Percentiles rank a stretch among this genome's conserved stretches.
Conservation (phyloP, 2,329 filamentous ascomycete species). For the Neofusicoccum ribis region DNA sequence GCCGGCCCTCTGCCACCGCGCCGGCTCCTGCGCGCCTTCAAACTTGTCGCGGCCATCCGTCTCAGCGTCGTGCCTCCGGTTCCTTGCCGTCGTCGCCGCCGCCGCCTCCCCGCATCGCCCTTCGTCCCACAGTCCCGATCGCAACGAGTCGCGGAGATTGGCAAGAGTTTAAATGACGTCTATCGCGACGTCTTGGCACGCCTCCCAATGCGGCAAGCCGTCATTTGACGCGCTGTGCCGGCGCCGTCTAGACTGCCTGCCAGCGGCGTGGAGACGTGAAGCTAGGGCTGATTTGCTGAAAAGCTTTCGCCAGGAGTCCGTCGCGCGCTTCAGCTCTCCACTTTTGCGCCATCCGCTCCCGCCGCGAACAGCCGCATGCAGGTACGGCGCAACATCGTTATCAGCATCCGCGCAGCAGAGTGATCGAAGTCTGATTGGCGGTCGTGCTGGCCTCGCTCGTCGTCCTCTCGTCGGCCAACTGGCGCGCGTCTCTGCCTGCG, state of each 20-base stretch:
- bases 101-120: background rate
- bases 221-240: background rate
- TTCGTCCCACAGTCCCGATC: background rate
- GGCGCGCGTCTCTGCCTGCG: too few species aligned
- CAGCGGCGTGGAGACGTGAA: background rate
- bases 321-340: conserved; percentile 2
- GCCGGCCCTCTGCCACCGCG: background rate
- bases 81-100: too few species aligned
- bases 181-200: conserved; percentile 6
- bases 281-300: too few species aligned
- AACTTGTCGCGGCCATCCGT: background rate
- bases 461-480: too few species aligned
- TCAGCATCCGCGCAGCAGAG: background rate
- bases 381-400: background rate
- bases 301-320: too few species aligned
- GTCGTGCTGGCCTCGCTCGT: background rate
- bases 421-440: background rate
- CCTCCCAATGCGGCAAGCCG: conserved; percentile 5
- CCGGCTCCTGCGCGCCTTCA: background rate
- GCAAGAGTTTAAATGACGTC: conserved; percentile 5
- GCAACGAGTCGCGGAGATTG: conserved; percentile 13
- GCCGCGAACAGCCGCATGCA: conserved; percentile 8
- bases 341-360: background rate
- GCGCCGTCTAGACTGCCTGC: background rate
- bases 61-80: background rate